These are phyloP conservation scores for Podospora pseudoanserina DNA, from an alignment of 495 filamentous ascomycete species.

Conservation along the genomic window DNA sequence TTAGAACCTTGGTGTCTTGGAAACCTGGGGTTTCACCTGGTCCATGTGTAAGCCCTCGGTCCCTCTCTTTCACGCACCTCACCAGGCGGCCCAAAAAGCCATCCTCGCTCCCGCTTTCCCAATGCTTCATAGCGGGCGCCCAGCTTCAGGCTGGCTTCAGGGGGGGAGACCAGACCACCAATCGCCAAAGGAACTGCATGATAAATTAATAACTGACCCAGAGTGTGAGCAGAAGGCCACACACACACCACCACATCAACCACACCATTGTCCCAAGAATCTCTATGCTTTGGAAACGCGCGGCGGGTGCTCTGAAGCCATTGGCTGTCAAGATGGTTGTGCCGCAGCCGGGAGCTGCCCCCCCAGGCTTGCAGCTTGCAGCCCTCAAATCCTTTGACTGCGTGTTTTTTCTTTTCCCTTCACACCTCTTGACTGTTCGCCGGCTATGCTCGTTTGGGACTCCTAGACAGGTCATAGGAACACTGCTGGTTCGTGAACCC, in stretches of 20 bases:
- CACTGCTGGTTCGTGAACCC: background rate
- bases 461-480: background rate
- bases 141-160: background rate
- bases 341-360: slow-evolving; percentile 1
- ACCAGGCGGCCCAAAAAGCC: background rate
- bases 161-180: background rate
- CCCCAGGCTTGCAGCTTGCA: background rate
- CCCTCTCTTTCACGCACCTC: background rate
- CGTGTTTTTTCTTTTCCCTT: background rate
- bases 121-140: background rate
- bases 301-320: background rate
- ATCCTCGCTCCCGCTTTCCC: background rate
- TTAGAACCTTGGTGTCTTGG: background rate
- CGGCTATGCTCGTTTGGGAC: background rate
- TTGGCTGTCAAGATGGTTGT: slow-evolving; percentile 1
- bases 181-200: background rate
- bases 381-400: background rate
- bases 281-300: background rate
- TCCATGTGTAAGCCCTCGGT: background rate
- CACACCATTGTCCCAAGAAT: background rate
- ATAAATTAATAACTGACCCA: slow-evolving; percentile 2
- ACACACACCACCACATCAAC: background rate
- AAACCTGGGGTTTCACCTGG: background rate
- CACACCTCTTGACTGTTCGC: background rate
- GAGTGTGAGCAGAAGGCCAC: background rate